Evolutionary conservation across 2,329 filamentous ascomycete species (phyloP).

Genomic region (Epichloe gansuensis): DNA sequence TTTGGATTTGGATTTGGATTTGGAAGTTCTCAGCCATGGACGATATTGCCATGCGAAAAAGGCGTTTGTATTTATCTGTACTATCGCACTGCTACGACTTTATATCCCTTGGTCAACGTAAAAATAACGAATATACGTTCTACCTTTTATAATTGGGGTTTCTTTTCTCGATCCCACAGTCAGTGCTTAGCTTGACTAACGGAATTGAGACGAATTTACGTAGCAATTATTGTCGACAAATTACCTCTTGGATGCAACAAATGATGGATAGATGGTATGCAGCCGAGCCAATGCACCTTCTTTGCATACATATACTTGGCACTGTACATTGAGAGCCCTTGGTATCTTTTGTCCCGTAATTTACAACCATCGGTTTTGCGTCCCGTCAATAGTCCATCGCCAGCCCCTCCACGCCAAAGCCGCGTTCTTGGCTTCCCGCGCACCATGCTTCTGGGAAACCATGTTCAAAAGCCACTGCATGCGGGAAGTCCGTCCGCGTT

Average conservation of each 20-base stretch:
- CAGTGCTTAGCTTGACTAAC: too few species aligned
- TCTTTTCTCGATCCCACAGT: too few species aligned
- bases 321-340: too few species aligned
- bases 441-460: conserved; percentile 11
- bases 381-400: conserved; percentile 11
- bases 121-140: background rate
- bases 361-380: background rate
- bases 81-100: background rate
- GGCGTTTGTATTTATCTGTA: background rate
- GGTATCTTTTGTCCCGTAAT: too few species aligned
- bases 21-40: background rate
- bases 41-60: background rate
- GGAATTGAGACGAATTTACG: too few species aligned
- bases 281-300: too few species aligned
- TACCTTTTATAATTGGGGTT: background rate
- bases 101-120: background rate
- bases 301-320: too few species aligned
- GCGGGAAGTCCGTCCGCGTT: conserved; percentile 18
- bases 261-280: background rate
- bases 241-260: background rate
- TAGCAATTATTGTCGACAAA: too few species aligned
- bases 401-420: conserved; percentile 12
- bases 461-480: conserved; percentile 19
- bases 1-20: background rate
- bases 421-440: conserved; percentile 9